Evolutionary conservation across 2,329 filamentous ascomycete species (phyloP).

Genomic region (Sclerotiophoma versabilis): DNA sequence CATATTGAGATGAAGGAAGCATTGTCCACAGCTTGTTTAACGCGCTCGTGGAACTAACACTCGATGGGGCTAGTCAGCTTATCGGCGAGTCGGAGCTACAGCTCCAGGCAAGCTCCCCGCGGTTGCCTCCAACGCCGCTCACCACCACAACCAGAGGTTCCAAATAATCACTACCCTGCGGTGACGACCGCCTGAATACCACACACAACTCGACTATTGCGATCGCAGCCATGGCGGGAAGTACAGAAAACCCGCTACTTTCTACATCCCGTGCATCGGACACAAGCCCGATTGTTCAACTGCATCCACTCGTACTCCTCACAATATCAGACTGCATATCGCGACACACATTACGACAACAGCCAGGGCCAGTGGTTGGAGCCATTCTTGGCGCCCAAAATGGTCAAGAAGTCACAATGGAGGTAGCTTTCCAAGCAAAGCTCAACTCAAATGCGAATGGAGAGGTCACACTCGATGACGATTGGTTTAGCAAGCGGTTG

Average conservation of each 20-base stretch:
- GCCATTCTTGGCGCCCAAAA: slow-evolving; percentile 91
- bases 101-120: slow-evolving; percentile 14
- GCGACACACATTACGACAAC: slow-evolving; percentile 79
- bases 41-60: background rate
- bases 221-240: slow-evolving; percentile 43
- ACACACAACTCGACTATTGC: background rate
- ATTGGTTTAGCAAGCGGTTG: slow-evolving; percentile 79
- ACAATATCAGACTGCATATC: slow-evolving; percentile 97
- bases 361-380: slow-evolving; percentile 79
- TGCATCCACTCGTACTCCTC: slow-evolving; percentile 94
- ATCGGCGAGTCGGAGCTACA: background rate
- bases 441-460: slow-evolving; percentile 56
- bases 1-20: background rate
- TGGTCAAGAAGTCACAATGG: slow-evolving; percentile 87
- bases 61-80: background rate
- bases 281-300: slow-evolving; percentile 77
- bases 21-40: background rate
- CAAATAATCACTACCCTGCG: background rate
- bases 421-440: slow-evolving; percentile 89
- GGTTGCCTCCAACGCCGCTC: slow-evolving; percentile 5
- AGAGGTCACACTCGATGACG: slow-evolving; percentile 67
- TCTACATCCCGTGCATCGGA: slow-evolving; percentile 63
- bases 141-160: slow-evolving; percentile 7
- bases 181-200: background rate
- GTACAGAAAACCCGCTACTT: slow-evolving; percentile 52